Evolutionary conservation across 2,329 filamentous ascomycete species (phyloP), one percentile per base, ranked within the genome.

Genomic region (Ophiostoma sp.): DNA sequence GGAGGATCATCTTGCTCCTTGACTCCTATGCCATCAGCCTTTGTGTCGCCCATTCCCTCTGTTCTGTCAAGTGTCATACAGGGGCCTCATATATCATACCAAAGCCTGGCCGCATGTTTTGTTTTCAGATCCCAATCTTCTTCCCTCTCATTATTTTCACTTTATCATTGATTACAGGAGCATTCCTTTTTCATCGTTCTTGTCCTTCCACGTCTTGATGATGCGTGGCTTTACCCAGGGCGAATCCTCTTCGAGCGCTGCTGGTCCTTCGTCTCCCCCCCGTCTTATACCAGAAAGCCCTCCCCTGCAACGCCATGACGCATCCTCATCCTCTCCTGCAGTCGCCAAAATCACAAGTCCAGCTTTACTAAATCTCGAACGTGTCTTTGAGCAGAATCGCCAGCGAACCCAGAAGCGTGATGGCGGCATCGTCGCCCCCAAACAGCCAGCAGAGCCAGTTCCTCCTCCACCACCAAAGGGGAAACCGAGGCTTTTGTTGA

Each of bases 401-500:
- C 78, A 81, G 73, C 81, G 79, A 75, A 77, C 82, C 62, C 80
- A 82, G 66, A 82, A 79, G 71, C 81, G 82, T 68, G 79, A 86
- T 78, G 81, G 77, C 64, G 47, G 18, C 16, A 18, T 58, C 7
- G 52, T 76, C 18, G 27, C 44, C 38, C 60, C 70, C 60, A 83
- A 82, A 71, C 76, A 78, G 65, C 76, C 77, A 5, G 18, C 69
- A 16, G 82, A 83, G 64, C 77, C 79, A n/a, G 76, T 78, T 8
- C 76, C 80, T 12, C 81, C 81, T 67, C 77, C 78, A 67, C 78
- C 83, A 36, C 78, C 81, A 41, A 88, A 88, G 75, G 84, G 84
- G 79, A 96, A 95, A 77, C 95, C 95, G 45, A 87, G 93, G 74
- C 80, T 99, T 67, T 81, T 99, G 68, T 82, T 99, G 72, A 98